Conservation (phyloP, 1,139 yeast species). For the Yamadazyma diospyri region DNA sequence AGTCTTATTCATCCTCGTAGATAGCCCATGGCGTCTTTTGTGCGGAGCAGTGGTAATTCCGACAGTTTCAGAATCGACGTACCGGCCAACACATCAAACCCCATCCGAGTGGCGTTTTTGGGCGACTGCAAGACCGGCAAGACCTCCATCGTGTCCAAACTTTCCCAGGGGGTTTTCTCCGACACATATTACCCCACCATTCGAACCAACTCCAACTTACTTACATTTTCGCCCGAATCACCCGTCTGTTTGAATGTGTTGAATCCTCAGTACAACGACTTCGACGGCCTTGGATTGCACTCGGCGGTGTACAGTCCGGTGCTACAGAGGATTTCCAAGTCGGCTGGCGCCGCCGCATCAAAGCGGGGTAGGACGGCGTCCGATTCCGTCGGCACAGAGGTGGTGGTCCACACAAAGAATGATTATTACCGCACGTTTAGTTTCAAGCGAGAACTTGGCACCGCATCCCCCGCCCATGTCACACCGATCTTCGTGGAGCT, state of each 20-base stretch:
- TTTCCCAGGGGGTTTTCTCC: conserved; percentile 44
- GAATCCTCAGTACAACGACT: conserved; percentile 5
- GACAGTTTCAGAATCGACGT: conserved; percentile 11
- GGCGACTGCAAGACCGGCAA: conserved; percentile 56
- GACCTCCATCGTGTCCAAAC: conserved; percentile 48
- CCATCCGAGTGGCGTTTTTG: conserved; percentile 53
- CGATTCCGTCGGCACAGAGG: conserved; percentile 11
- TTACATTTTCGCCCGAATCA: conserved; percentile 47
- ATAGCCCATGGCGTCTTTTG: conserved; percentile 15
- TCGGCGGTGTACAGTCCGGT: conserved; percentile 27
- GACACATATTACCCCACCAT: conserved; percentile 69
- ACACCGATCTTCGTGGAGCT: conserved; percentile 64
- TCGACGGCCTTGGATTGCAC: conserved; percentile 5
- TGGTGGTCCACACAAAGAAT: conserved; percentile 17
- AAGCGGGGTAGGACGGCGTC: conserved; percentile 16
- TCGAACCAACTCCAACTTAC: conserved; percentile 49
- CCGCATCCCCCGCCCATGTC: conserved; percentile 34
- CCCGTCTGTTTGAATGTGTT: conserved; percentile 23
- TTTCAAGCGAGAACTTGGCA: conserved; percentile 22
- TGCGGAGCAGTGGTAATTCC: conserved; percentile 11
- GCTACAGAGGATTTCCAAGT: conserved; percentile 17
- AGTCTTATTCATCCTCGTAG: too few relatives aligned
- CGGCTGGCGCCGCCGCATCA: conserved; percentile 15
- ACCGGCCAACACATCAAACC: conserved; percentile 29
- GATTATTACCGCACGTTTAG: conserved; percentile 23